Evolutionary conservation across 2,329 filamentous ascomycete species (phyloP).

Genomic region (Rhynchosporium secalis): DNA sequence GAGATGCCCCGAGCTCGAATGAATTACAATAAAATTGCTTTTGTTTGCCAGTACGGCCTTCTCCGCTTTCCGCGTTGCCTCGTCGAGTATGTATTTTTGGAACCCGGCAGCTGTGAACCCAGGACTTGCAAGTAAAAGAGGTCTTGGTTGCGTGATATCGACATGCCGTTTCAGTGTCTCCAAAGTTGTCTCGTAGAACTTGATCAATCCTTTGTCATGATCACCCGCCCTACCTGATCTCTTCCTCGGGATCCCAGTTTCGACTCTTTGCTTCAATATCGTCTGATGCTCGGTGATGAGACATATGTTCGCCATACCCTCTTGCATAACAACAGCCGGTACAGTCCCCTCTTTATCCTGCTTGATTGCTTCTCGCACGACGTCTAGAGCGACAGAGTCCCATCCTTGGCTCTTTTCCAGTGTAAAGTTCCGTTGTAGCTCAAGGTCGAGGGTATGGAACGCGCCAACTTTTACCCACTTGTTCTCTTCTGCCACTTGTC

Average conservation of each 20-base stretch:
- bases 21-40: constrained; percentile 69
- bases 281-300: constrained; percentile 80
- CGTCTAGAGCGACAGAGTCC: constrained; percentile 84
- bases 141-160: constrained; percentile 69
- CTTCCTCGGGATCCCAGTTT: constrained; percentile 68
- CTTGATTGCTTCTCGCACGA: constrained; percentile 76
- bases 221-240: constrained; percentile 59
- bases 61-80: constrained; percentile 58
- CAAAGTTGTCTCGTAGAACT: constrained; percentile 77
- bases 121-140: constrained; percentile 82
- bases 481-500: constrained; percentile 65
- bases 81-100: constrained; percentile 70
- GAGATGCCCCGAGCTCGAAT: constrained; percentile 81
- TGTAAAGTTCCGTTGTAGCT: constrained; percentile 84
- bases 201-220: constrained; percentile 68
- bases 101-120: constrained; percentile 85
- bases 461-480: constrained; percentile 66
- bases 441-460: constrained; percentile 77
- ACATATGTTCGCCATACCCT: constrained; percentile 80
- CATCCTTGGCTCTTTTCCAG: constrained; percentile 82
- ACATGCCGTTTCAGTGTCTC: constrained; percentile 75
- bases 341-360: constrained; percentile 78
- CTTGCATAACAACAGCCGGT: constrained; percentile 91
- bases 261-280: constrained; percentile 68
- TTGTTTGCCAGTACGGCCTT: constrained; percentile 67